Base-by-base conservation (phyloP, 441 rosid genomes). In the Dalechampia spathulata region DNA sequence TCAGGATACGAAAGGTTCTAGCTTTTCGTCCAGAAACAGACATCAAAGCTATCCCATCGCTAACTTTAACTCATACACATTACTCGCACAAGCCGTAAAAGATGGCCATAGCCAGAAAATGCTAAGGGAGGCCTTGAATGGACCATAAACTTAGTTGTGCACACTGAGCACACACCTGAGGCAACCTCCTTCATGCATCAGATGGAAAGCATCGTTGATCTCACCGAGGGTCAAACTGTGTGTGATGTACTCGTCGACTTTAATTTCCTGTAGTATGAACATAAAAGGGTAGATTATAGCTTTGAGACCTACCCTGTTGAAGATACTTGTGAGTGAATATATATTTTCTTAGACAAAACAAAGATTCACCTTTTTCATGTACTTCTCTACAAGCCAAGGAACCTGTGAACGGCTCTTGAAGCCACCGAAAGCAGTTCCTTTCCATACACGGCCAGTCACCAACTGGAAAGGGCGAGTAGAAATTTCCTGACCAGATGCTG, bases 371-470 rank as follows among this genome's bases (percentile, higher is more conserved):
- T 89, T 86, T 28, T 85, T 92, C 96, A 92, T 53, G 72, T 92
- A 92, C 65, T 92, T 92, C 12, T 92, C 96, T 2, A 92, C 99
- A 34, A 92, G 96, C 99, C 90, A 78, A 17, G 99, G 99, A 68
- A 92, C 99, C 61, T 92, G 96, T 28, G 95, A 78, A 60, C 97
- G 96, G 74, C 97, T 92, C 90, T 92, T 92, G 79, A 92, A 92
- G 60, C 97, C 99, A 52, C 99, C 99, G 62, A 92, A 92, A 34
- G 96, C 99, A 64, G 96, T 86, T 78, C 99, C 99, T 75, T 86
- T 92, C 99, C 99, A 92, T 13, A 92, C 99, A 55, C 99, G 97
- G 4, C 97, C 99, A 10, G 97, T 92, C 68, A 92, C 99, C 61
- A 92, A 77, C 75, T 92, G 97, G 80, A 92, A 92, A 11, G 99